phyloP scores from a whole-genome alignment of 495 filamentous ascomycete species.

The Penicillium robsamsonii region DNA sequence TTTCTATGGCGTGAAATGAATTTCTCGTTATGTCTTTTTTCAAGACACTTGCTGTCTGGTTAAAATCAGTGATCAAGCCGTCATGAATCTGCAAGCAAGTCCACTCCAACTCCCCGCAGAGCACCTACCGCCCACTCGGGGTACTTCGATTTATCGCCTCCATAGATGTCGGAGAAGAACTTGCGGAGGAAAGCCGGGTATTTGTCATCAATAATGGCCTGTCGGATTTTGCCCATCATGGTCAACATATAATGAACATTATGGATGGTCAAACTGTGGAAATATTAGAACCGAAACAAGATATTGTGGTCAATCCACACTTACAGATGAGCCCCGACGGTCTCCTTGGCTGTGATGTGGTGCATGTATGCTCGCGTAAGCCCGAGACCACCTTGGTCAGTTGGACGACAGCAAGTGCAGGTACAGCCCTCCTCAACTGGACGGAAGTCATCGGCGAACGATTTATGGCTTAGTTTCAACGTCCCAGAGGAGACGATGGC shows the following conservation, averaged over 20 bases:
- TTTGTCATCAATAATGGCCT: conserved; percentile 77
- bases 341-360: conserved; percentile 91
- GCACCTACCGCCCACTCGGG: conserved; percentile 85
- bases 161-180: conserved; percentile 74
- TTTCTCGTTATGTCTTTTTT: not conserved
- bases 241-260: conserved; percentile 88
- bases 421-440: conserved; percentile 80
- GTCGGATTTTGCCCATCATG: conserved; percentile 70
- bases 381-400: conserved; percentile 69
- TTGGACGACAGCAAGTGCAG: conserved; percentile 73
- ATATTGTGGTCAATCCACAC: conserved; percentile 12
- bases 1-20: not conserved
- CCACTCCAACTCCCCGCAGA: conserved; percentile 78
- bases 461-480: conserved; percentile 76
- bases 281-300: conserved; percentile 14
- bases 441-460: conserved; percentile 73
- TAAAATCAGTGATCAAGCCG: not conserved
- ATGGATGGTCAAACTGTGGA: conserved; percentile 73
- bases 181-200: conserved; percentile 75
- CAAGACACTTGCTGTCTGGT: not conserved
- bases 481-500: conserved; percentile 79
- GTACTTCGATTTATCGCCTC: conserved; percentile 62
- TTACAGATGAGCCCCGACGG: conserved; percentile 85
- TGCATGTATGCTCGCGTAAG: conserved; percentile 88
- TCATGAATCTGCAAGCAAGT: conserved; percentile 57